These are phyloP conservation scores for Rhodomyrtus psidioides DNA, from an alignment of 441 rosid genomes.

Conservation along the genomic window DNA sequence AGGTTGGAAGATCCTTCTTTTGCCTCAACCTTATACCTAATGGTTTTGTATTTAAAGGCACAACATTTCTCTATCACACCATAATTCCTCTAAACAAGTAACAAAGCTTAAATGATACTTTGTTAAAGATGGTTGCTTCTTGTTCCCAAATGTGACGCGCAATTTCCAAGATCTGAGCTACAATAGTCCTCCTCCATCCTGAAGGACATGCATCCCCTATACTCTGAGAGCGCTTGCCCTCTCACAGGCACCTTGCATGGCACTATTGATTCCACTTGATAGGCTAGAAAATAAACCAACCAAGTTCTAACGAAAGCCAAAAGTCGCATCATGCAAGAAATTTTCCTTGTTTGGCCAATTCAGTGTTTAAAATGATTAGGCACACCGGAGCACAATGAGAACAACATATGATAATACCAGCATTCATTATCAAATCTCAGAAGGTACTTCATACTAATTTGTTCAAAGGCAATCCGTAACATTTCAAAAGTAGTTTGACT, in stretches of 20 bases:
- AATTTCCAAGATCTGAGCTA: background rate
- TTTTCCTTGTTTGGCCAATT: background rate
- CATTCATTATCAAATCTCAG: background rate
- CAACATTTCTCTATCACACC: background rate
- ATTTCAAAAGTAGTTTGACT: background rate
- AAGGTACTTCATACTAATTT: background rate
- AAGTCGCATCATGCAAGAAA: background rate
- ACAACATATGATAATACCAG: background rate
- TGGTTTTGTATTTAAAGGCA: background rate
- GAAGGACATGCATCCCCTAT: background rate
- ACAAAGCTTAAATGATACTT: background rate
- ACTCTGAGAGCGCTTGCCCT: background rate
- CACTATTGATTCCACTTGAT: background rate
- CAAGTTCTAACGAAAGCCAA: background rate
- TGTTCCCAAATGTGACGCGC: background rate
- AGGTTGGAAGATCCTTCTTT: background rate
- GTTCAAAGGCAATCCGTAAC: background rate
- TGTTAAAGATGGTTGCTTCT: background rate
- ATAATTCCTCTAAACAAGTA: background rate
- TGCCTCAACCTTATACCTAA: background rate
- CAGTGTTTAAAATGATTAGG: background rate
- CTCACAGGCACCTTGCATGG: background rate
- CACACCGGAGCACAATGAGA: background rate
- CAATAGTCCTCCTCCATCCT: background rate
- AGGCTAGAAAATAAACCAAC: background rate